These are phyloP conservation scores for Nicotiana obtusifolia DNA, from an alignment of 257 asterid species.

Conservation along the genomic window DNA sequence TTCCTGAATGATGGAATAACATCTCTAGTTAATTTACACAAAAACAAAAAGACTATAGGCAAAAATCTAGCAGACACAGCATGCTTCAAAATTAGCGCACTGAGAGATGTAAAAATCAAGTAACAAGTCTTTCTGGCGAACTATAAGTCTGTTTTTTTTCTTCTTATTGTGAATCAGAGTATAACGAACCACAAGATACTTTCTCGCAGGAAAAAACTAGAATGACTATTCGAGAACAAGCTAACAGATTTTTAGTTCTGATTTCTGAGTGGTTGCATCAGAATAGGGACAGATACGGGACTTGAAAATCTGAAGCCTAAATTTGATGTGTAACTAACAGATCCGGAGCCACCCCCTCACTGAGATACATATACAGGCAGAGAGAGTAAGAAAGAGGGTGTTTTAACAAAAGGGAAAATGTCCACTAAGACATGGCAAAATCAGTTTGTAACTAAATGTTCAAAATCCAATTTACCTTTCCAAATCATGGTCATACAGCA, in stretches of 20 bases:
- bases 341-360: background rate
- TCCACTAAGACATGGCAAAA: background rate
- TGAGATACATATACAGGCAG: background rate
- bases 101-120: background rate
- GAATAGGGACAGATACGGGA: background rate
- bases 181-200: background rate
- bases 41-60: background rate
- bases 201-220: background rate
- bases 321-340: background rate
- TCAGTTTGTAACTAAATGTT: background rate
- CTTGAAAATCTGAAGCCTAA: background rate
- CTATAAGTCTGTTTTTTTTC: background rate
- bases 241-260: background rate
- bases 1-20: background rate
- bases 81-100: background rate
- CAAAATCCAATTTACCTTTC: conserved; percentile 53
- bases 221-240: background rate
- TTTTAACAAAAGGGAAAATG: background rate
- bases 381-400: background rate
- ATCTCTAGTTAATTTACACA: background rate
- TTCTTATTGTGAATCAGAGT: background rate
- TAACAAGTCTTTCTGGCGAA: background rate
- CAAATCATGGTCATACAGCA: conserved; percentile 91
- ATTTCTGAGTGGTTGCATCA: background rate
- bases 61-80: background rate